Evolutionary conservation across 129 eudicot genomes (phyloP), one percentile per base, ranked within the genome.

Genomic region (Silybum marianum): DNA sequence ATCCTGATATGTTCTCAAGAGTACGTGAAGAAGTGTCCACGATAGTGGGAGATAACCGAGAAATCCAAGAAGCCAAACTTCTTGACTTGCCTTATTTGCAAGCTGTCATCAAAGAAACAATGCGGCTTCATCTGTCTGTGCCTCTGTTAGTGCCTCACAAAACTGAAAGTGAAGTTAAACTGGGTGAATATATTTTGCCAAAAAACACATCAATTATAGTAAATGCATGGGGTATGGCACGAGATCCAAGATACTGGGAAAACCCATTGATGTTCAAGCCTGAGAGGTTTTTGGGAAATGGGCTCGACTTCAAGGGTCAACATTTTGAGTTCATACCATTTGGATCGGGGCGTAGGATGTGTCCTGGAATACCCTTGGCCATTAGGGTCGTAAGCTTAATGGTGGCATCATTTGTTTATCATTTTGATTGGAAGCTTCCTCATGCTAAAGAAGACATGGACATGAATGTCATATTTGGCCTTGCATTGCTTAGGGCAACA

Each of bases 391-490:
- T 81, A 9, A 76, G 86, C 77, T 40, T 85, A 71, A 74, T 81
- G 80, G 54, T 86, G 54, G 92, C 90, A 2, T 72, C 92, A 0
- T 86, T 84, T 67, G 85, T 86, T 8, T 83, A 89, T 75, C 36
- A 82, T 32, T 89, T 89, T 60, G 85, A 86, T 18, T 89, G 90
- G 92, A 75, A 78, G 40, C 89, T 86, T 65, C 90, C 92, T 0
- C 30, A 81, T 18, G 82, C 44, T 39, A 73, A 28, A 2, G 75
- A 81, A 70, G 78, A 69, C 2, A 34, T 88, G 77, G 85, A 88
- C 63, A 80, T 88, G 88, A 62, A 42, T 24, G 88, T 78, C 23
- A 58, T 26, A 18, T 86, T 86, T 71, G 89, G 88, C 2, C 67
- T 88, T 12, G 69, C 86, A 4, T 65, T 88, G 38, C 79, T 54